phyloP scores from a whole-genome alignment of 192 early-diverging fungal species.

The Rhizophagus clarus region DNA sequence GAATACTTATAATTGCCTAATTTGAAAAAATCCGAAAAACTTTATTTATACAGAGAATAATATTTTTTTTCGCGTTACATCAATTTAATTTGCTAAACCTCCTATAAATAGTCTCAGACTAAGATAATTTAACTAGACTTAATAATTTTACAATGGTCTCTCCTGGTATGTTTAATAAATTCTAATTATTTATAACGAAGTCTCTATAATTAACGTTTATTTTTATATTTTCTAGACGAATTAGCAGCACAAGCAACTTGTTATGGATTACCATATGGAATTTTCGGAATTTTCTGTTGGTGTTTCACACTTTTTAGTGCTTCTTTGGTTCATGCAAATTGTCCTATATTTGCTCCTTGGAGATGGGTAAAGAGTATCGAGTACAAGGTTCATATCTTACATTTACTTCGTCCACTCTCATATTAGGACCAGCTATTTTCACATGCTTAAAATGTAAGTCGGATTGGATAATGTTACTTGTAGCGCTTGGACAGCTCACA shows the following conservation, averaged over 20 bases:
- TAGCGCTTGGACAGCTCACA: slow-evolving; percentile 20
- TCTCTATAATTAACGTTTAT: no score
- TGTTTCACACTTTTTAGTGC: background rate
- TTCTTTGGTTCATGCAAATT: background rate
- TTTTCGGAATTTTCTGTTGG: slow-evolving; percentile 20
- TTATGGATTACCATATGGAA: slow-evolving; percentile 33
- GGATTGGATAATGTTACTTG: slow-evolving; percentile 1
- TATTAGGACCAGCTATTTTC: slow-evolving; percentile 6
- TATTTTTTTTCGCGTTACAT: no score
- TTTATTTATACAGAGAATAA: no score
- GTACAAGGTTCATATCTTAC: background rate
- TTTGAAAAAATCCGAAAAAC: no score
- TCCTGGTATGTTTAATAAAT: no score
- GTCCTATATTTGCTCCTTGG: slow-evolving; percentile 3
- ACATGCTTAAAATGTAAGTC: background rate
- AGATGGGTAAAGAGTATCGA: background rate
- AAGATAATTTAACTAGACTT: no score
- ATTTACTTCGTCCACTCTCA: background rate
- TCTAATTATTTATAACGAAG: no score
- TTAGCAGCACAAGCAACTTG: slow-evolving; percentile 1
- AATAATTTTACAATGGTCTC: no score
- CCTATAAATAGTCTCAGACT: no score
- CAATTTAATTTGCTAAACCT: no score
- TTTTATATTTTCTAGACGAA: background rate
- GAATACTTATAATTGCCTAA: no score